Percentiles rank a stretch among this genome's conserved stretches.
These are phyloP conservation scores for Byssothecium circinans DNA, from an alignment of 2,329 filamentous ascomycete genomes.

Conservation along the genomic window DNA sequence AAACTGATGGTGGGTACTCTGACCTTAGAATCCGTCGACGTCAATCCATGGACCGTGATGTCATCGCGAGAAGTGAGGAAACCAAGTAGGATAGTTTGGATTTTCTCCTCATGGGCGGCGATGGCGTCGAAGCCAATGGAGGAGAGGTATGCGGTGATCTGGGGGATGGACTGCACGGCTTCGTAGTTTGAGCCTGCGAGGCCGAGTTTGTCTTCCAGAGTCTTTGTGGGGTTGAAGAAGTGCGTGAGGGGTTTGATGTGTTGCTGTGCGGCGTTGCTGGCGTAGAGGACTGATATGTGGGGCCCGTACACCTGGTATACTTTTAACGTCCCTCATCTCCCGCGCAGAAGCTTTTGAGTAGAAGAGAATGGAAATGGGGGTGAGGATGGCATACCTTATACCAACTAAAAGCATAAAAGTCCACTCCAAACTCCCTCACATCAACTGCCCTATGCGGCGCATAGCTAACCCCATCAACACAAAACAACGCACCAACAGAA, in stretches of 20 bases:
- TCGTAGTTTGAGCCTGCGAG: constrained; percentile 70
- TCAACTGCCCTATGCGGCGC: constrained; percentile 73
- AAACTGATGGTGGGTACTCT: constrained; percentile 71
- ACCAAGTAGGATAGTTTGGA: constrained; percentile 62
- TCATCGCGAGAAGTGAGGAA: constrained; percentile 59
- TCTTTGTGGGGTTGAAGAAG: constrained; percentile 65
- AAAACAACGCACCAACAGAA: constrained; percentile 61
- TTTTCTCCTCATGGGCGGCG: constrained; percentile 59
- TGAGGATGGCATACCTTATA: constrained; percentile 64
- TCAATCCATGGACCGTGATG: constrained; percentile 62
- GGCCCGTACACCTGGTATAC: constrained; percentile 74
- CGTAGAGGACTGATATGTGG: constrained; percentile 72
- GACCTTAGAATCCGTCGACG: constrained; percentile 48
- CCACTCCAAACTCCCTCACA: constrained; percentile 67
- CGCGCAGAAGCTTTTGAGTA: too few relatives aligned
- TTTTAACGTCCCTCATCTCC: neutral
- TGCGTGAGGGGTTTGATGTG: constrained; percentile 63
- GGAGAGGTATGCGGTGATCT: constrained; percentile 62
- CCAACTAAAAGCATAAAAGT: constrained; percentile 79
- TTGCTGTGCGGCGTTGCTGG: constrained; percentile 58
- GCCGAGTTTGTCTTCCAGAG: constrained; percentile 66
- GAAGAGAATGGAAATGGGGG: too few relatives aligned
- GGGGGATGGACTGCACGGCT: constrained; percentile 63
- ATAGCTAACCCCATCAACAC: constrained; percentile 75
- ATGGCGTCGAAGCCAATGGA: constrained; percentile 47